Evolutionary conservation across 441 rosid species (phyloP).

Genomic region (Gossypium schwendimanii): DNA sequence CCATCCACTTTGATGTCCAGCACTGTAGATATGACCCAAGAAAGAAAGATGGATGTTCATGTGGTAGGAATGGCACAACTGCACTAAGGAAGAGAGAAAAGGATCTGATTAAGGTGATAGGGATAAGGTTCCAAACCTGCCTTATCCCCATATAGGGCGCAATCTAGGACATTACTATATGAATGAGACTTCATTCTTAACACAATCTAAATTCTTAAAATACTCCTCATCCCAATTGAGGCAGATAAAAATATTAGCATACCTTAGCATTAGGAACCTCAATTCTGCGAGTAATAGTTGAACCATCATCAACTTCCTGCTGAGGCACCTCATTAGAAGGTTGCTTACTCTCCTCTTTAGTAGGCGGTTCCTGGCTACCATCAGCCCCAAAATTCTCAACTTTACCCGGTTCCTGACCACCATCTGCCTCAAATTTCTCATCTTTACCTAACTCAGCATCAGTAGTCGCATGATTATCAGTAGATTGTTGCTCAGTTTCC

Average conservation of each 20-base stretch:
- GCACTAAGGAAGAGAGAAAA: background rate
- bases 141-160: background rate
- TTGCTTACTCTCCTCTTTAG: conserved; percentile 19
- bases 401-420: conserved; percentile 18
- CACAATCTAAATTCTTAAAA: background rate
- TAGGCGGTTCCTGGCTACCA: background rate
- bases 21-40: background rate
- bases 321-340: conserved; percentile 17
- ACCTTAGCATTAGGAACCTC: conserved; percentile 88
- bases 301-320: conserved; percentile 26
- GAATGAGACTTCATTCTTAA: background rate
- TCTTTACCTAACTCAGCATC: conserved; percentile 21
- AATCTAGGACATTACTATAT: background rate
- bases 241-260: background rate
- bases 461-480: conserved; percentile 20
- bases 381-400: background rate
- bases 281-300: conserved; percentile 42
- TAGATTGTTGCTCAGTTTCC: conserved; percentile 17
- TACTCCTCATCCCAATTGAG: background rate
- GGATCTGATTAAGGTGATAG: background rate
- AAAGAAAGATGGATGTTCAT: background rate
- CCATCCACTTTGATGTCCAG: background rate
- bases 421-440: conserved; percentile 23
- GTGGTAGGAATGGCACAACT: background rate
- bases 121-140: background rate